Evolutionary conservation across 1,139 yeast genomes (phyloP).

Genomic region (Protomyces inundatus): DNA sequence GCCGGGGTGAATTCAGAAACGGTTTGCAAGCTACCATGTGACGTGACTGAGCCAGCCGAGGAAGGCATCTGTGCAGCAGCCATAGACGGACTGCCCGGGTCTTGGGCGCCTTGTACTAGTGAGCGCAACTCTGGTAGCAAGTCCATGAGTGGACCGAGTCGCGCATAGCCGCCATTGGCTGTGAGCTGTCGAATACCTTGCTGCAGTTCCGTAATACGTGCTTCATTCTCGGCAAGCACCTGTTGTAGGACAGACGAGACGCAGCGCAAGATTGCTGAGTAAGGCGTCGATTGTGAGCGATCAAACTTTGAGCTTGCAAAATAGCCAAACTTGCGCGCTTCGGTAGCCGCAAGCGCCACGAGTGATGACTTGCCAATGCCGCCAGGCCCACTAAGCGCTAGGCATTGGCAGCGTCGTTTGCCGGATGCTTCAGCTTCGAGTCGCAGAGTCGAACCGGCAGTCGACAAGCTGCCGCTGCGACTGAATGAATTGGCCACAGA

Average conservation of each 20-base stretch:
- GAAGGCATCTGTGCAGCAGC: not conserved
- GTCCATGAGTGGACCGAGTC: conserved; percentile 18
- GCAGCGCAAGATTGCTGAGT: conserved; percentile 22
- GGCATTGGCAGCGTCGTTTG: conserved; percentile 6
- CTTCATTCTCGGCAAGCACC: conserved; percentile 28
- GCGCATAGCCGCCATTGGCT: conserved; percentile 24
- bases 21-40: not conserved
- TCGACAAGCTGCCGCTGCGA: not conserved
- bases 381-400: conserved; percentile 29
- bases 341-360: conserved; percentile 22
- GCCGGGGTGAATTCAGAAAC: not conserved
- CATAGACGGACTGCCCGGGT: conserved; percentile 1
- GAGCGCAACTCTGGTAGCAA: conserved; percentile 28
- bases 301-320: conserved; percentile 16
- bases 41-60: not conserved
- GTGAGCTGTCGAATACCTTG: not conserved
- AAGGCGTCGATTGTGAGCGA: conserved; percentile 15
- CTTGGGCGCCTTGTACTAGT: conserved; percentile 15
- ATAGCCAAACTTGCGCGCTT: conserved; percentile 29
- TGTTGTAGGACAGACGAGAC: conserved; percentile 30
- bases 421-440: not conserved
- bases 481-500: not conserved
- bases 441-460: not conserved
- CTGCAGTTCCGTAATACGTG: conserved; percentile 16
- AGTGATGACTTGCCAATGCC: conserved; percentile 31